Base-by-base conservation (phyloP, 805 yeast species). In the Wickerhamomyces tratensis region DNA sequence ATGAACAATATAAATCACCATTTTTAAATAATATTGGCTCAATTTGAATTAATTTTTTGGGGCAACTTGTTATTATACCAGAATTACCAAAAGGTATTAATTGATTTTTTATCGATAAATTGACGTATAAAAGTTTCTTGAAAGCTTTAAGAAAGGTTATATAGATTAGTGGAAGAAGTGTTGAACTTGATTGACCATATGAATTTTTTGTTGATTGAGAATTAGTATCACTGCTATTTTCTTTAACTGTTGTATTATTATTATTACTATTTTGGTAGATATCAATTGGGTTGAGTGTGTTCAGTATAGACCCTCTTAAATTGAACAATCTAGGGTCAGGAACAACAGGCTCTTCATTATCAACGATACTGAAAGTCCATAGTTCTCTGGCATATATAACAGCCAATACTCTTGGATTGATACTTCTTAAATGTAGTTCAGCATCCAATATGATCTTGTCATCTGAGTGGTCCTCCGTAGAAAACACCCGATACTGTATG, bases 21-120 rank as follows among this genome's bases (percentile, higher is more conserved):
- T 61, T 62, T 15, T 65, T 66, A 38, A 68, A 65, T 25, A 76
- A 48, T 39, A 72, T 73, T 1, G 79, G 77, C 38, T 71, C 75
- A 4, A 74, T 48, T 41, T 66, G 68, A 1, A 75, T 41, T 4
- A 71, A 49, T n/a, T 61, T 56, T 38, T 46, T 38, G 7, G 13
- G n/a, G 34, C n/a, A 11, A 43, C 54, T 51, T 35, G 58, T 51
- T 37, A 57, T 38, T 46, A 65, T 41, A 49, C 65, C 59, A 49
- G 76, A 61, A 45, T 71, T 73, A 2, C 80, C 79, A 56, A 74
- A 76, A 0, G 79, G 78, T 1, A 71, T 45, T 3, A 75, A 48
- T 37, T 58, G 58, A 37, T 58, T 57, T n/a, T 59, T 50, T 44
- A 64, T 27, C 31, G 67, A 47, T 35, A 66, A 40, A 47, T 62